Conservation (phyloP, 2,329 filamentous ascomycete species). For the Scolecobasidium constrictum region DNA sequence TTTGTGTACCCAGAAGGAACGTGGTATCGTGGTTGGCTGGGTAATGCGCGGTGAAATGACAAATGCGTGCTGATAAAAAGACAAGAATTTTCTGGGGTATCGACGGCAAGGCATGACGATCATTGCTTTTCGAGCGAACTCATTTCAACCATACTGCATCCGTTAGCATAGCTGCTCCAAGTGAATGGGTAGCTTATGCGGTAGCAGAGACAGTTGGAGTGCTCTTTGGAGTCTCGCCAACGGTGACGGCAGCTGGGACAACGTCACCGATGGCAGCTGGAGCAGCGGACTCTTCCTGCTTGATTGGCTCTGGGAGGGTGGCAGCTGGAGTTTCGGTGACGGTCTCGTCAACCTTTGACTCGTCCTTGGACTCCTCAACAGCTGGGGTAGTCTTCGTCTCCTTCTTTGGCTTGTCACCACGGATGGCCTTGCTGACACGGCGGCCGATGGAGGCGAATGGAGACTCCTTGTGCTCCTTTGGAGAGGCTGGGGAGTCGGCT, state of each 20-base stretch:
- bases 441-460: conserved; percentile 21
- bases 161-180: conserved; percentile 25
- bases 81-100: conserved; percentile 5
- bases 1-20: conserved; percentile 6
- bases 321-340: conserved; percentile 14
- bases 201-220: conserved; percentile 28
- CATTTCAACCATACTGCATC: conserved; percentile 2
- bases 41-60: background rate
- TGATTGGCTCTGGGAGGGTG: conserved; percentile 3
- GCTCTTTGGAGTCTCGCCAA: conserved; percentile 29
- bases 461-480: conserved; percentile 15
- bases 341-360: conserved; percentile 21
- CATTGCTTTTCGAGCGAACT: conserved; percentile 4
- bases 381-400: conserved; percentile 24
- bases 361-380: conserved; percentile 16
- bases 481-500: conserved; percentile 7
- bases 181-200: conserved; percentile 37
- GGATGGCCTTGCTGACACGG: conserved; percentile 29
- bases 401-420: conserved; percentile 24
- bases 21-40: background rate
- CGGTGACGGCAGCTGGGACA: conserved; percentile 25
- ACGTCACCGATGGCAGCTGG: conserved; percentile 23
- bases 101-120: conserved; percentile 9
- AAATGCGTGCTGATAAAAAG: background rate
- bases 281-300: conserved; percentile 4